Evolutionary conservation across 768 basidiomycete genomes (phyloP), one percentile per base, ranked within the genome.

Genomic region (Psilocybe sp.): DNA sequence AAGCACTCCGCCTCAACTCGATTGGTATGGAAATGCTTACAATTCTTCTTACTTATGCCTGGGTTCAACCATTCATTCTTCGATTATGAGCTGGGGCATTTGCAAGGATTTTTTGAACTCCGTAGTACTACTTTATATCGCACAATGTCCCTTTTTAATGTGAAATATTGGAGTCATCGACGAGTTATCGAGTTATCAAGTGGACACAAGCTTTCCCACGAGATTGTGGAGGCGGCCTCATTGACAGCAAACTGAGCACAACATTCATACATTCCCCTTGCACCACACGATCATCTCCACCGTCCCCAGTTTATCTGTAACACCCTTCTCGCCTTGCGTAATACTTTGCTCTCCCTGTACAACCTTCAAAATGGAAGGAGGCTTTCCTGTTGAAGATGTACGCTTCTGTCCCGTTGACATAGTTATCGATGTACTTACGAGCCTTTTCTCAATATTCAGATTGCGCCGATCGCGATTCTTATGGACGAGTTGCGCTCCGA

Each of bases 401-500:
- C 50, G 84, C 70, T 35, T 36, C 45, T 44, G 49, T 49, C 28
- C 40, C 40, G 43, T 53, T 39, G 51, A 46, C 47, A 31, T 19
- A 20, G 15, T 32, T 54, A 56, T 55, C 58, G 53, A 54, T 59
- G 55, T 54, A 39, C 65, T 61, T 46, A 52, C 49, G 47, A 56
- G 52, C 53, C 53, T 52, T 54, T 45, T 41, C 45, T 39, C 37
- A 47, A 52, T 51, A 37, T 55, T 19, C 63, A 92, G 86, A 87
- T 94, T 73, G 89, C 91, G 42, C 93, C 93, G 69, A 94, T 96
- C 75, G 92, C 92, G 62, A 87, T 97, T 66, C 81, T 97, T 49
- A 94, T 97, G 88, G 96, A 98, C 75, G 96, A 98, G 73, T 78
- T 98, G 49, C 90, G 94, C 60, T 92, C 94, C 44, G 97, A 99